Evolutionary conservation across 495 filamentous ascomycete genomes (phyloP).

Genomic region (Elasticomyces elasticus): DNA sequence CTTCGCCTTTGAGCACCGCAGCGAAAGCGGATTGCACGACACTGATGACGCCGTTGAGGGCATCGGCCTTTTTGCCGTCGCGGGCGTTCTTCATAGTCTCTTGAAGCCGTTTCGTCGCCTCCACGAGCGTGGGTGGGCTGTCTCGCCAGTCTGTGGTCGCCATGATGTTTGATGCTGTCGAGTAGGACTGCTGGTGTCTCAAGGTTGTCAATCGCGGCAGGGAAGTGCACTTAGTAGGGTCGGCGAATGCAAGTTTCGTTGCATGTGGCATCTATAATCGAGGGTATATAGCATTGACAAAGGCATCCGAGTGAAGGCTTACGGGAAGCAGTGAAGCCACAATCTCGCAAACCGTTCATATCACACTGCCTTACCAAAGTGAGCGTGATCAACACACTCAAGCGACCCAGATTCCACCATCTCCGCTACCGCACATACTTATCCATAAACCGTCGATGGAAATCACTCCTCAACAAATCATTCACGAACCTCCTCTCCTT

Average conservation of each 20-base stretch:
- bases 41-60: neutral
- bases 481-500: constrained; percentile 97
- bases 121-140: neutral
- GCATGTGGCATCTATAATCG: no score
- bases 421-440: constrained; percentile 22
- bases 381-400: neutral
- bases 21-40: neutral
- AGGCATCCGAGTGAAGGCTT: no score
- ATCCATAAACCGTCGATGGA: constrained; percentile 94
- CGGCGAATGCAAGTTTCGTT: no score
- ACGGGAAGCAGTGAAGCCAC: no score
- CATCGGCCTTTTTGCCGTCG: neutral
- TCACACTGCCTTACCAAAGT: no score
- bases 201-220: no score
- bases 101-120: neutral
- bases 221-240: no score
- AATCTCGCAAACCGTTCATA: no score
- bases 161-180: no score
- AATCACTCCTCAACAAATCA: constrained; percentile 87
- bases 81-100: neutral
- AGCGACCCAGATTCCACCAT: neutral
- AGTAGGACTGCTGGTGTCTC: no score
- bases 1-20: neutral
- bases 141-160: no score
- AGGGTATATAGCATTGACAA: no score